Evolutionary conservation across 345 rosid species (phyloP).

Genomic region (Aquilaria yunnanensis): DNA sequence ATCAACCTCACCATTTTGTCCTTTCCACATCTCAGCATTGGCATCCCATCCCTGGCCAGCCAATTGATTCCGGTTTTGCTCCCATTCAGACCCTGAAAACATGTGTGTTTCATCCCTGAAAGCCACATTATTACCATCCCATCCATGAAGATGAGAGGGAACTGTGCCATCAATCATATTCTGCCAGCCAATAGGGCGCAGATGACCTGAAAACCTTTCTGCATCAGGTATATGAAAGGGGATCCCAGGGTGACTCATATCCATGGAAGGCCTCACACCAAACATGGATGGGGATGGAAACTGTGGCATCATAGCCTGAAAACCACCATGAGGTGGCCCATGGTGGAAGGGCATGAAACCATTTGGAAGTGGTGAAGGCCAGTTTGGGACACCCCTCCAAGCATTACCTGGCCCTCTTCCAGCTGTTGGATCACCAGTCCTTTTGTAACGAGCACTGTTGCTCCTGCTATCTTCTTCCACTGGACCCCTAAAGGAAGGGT

Average conservation of each 20-base stretch:
- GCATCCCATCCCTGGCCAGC: conserved; percentile 77
- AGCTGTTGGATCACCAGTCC: conserved; percentile 53
- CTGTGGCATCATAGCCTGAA: conserved; percentile 69
- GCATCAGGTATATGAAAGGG: conserved; percentile 76
- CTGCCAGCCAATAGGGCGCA: conserved; percentile 95
- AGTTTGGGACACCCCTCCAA: conserved; percentile 86
- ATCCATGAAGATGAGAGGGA: conserved; percentile 78
- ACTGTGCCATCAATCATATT: conserved; percentile 81
- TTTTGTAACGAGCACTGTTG: conserved; percentile 50
- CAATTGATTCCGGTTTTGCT: conserved; percentile 62
- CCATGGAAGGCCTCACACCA: conserved; percentile 78
- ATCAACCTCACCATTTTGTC: conserved; percentile 63
- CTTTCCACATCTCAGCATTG: conserved; percentile 72
- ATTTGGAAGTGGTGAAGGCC: conserved; percentile 74
- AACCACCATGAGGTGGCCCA: conserved; percentile 79
- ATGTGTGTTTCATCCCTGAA: conserved; percentile 78
- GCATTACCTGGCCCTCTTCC: conserved; percentile 84
- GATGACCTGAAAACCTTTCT: conserved; percentile 74
- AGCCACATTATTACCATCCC: conserved; percentile 75
- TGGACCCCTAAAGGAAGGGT: conserved; percentile 62
- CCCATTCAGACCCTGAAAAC: conserved; percentile 82
- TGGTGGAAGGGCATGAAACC: conserved; percentile 89
- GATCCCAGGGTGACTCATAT: conserved; percentile 68
- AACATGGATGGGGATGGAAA: conserved; percentile 71
- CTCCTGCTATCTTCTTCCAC: conserved; percentile 64